Evolutionary conservation across 257 asterid species (phyloP).

Genomic region (Rauvolfia tetraphylla): DNA sequence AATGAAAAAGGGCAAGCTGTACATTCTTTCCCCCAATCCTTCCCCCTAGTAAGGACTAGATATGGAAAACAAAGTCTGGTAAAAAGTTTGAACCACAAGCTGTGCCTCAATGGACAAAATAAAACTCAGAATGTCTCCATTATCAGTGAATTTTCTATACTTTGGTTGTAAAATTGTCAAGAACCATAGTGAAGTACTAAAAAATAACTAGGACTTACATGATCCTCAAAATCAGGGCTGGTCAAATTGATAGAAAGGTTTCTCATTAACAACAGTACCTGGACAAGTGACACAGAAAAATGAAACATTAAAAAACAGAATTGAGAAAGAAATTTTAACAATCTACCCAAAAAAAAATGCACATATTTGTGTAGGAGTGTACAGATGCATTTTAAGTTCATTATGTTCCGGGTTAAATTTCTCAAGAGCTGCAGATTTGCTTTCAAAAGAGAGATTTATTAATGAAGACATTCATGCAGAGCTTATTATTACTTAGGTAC

Average conservation of each 20-base stretch:
- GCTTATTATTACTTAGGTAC: not conserved
- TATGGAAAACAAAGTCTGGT: not conserved
- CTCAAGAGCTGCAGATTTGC: not conserved
- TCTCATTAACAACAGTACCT: conserved; percentile 85
- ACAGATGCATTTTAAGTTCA: not conserved
- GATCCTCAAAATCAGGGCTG: conserved; percentile 81
- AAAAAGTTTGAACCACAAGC: not conserved
- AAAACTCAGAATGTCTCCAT: not conserved
- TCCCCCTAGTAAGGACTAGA: not conserved
- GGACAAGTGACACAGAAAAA: conserved; percentile 20
- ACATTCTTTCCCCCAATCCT: not conserved
- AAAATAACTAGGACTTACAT: conserved; percentile 50
- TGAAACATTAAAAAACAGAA: not conserved
- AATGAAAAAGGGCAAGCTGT: not conserved
- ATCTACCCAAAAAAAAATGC: not conserved
- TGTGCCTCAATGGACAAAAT: not conserved
- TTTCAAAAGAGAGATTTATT: not conserved
- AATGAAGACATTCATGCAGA: not conserved
- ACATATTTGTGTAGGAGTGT: not conserved
- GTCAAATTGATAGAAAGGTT: conserved; percentile 84
- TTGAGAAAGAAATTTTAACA: not conserved
- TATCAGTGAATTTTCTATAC: not conserved
- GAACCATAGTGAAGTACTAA: not conserved
- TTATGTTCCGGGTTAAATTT: not conserved
- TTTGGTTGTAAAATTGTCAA: not conserved